phyloP scores from a whole-genome alignment of 441 rosid species.

The Metrosideros polymorpha region DNA sequence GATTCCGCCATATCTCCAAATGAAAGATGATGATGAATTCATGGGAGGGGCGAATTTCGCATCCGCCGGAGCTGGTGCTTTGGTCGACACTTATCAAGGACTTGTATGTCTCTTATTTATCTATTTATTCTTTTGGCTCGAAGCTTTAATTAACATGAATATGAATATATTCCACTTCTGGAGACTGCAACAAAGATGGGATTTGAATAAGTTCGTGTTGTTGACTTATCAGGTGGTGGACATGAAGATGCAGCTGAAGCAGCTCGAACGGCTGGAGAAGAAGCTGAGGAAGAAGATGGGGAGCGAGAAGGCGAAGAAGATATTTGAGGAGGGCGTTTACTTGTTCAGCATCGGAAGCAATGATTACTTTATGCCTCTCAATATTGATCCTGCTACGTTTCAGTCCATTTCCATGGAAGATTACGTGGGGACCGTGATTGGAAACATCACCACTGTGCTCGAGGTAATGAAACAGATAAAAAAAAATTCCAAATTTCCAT shows the following conservation, averaged over 20 bases:
- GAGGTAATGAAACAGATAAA: conserved; percentile 22
- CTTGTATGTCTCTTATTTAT: neutral
- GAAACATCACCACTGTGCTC: conserved; percentile 23
- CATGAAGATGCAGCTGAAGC: neutral
- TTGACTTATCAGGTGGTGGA: neutral
- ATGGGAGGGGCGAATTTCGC: neutral
- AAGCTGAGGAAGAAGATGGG: conserved; percentile 19
- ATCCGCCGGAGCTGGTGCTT: neutral
- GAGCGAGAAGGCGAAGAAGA: conserved; percentile 6
- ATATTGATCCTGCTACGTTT: conserved; percentile 14
- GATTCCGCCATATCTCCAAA: neutral
- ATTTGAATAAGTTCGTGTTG: too few species aligned
- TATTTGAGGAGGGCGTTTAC: conserved; percentile 31
- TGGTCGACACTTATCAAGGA: neutral
- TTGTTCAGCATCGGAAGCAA: conserved; percentile 30
- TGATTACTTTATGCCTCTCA: conserved; percentile 16
- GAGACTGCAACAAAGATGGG: too few species aligned
- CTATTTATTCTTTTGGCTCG: too few species aligned
- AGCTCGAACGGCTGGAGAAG: conserved; percentile 27
- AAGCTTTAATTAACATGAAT: too few species aligned
- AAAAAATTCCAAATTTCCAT: too few species aligned
- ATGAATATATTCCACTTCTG: neutral
- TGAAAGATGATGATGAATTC: neutral
- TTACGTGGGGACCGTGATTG: conserved; percentile 25
- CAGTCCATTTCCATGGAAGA: conserved; percentile 15